These are phyloP conservation scores for Fusarium musae DNA, from an alignment of 2,329 filamentous ascomycete species.

Conservation along the genomic window DNA sequence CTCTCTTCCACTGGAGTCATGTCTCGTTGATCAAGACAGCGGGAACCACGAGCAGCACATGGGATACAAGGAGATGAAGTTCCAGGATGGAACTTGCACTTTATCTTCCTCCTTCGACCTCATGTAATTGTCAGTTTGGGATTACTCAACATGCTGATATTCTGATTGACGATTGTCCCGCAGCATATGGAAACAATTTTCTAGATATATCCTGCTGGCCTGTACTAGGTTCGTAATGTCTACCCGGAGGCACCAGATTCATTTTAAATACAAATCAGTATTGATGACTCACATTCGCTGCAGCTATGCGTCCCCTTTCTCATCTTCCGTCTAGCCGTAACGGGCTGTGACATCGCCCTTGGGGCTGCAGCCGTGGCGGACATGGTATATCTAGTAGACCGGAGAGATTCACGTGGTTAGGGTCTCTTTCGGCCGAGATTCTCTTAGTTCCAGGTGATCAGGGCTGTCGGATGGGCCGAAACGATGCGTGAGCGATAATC, in stretches of 20 bases:
- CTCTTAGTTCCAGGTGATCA: accelerated
- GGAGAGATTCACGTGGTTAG: not conserved
- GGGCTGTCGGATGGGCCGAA: too few relatives aligned
- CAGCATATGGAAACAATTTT: accelerated
- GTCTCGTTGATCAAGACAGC: not conserved
- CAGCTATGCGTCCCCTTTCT: not conserved
- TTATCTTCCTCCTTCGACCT: not conserved
- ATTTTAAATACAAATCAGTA: too few relatives aligned
- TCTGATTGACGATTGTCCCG: too few relatives aligned
- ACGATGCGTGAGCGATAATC: not conserved
- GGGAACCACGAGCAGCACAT: not conserved
- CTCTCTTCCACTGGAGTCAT: not conserved
- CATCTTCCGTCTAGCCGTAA: not conserved
- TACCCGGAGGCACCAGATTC: too few relatives aligned
- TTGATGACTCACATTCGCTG: not conserved
- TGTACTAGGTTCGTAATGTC: too few relatives aligned
- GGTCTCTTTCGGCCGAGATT: not conserved
- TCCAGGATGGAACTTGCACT: not conserved
- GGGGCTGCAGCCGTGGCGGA: not conserved
- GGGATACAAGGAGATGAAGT: not conserved
- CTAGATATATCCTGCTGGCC: too few relatives aligned
- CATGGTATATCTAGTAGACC: not conserved
- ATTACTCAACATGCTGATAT: too few relatives aligned
- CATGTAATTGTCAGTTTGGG: too few relatives aligned
- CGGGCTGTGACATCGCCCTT: not conserved